Percentiles rank a stretch among this genome's conserved stretches.
Evolutionary conservation across 192 early-diverging fungal species (phyloP).

Genomic region (Jimgerdemannia lactiflua): DNA sequence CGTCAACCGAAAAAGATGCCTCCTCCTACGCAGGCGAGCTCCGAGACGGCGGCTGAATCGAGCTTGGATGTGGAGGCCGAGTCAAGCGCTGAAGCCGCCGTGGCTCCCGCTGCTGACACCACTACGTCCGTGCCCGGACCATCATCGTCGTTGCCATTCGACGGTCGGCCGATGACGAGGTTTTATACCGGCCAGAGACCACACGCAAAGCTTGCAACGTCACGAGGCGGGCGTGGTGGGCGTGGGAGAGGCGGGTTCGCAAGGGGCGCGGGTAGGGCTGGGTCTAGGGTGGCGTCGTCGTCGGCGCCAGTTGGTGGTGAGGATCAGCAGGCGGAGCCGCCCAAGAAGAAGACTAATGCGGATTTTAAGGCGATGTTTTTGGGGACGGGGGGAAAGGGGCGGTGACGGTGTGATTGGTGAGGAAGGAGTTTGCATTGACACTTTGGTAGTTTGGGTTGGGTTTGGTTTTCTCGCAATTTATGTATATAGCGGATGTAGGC

Average conservation of each 20-base stretch:
- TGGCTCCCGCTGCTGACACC: no score
- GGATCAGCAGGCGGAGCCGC: not conserved
- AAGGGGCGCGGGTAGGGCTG: not conserved
- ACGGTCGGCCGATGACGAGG: not conserved
- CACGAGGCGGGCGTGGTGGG: no score
- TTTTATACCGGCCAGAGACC: not conserved
- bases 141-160: no score
- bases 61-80: not conserved
- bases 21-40: not conserved
- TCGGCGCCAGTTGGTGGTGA: not conserved
- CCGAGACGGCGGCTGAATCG: not conserved
- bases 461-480: no score
- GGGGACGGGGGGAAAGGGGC: not conserved
- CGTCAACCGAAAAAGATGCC: not conserved
- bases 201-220: not conserved
- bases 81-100: no score
- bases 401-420: not conserved
- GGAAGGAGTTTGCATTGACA: not conserved
- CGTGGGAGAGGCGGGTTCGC: not conserved
- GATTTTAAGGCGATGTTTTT: not conserved
- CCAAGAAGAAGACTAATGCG: not conserved
- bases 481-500: not conserved
- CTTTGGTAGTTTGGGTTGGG: not conserved
- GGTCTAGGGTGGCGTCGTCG: not conserved
- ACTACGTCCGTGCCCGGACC: no score